A percentile compares a stretch with the other conserved stretches of the same genome.
Conservation (phyloP, 2,329 filamentous ascomycete genomes). For the Fusarium caatingaense region DNA sequence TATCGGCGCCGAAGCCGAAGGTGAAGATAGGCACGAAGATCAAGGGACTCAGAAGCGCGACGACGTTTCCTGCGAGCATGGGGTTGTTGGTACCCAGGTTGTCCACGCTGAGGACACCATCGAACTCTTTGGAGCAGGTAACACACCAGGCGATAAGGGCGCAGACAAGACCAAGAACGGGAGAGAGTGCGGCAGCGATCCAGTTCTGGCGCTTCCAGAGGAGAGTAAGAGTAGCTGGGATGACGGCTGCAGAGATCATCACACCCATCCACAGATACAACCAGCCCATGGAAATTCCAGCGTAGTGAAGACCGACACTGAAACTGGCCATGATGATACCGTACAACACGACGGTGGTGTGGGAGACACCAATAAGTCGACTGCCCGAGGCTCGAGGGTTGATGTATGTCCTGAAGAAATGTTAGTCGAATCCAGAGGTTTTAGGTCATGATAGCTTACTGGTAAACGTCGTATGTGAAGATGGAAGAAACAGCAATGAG, state of each 20-base stretch:
- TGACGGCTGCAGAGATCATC: constrained; percentile 85
- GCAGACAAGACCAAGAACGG: constrained; percentile 73
- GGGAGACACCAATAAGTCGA: constrained; percentile 82
- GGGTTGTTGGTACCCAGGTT: constrained; percentile 86
- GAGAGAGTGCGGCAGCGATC: constrained; percentile 75
- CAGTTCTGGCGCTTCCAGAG: constrained; percentile 84
- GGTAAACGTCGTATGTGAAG: constrained; percentile 54
- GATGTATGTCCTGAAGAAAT: too few relatives aligned
- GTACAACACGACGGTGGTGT: constrained; percentile 76
- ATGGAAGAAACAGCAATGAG: constrained; percentile 90
- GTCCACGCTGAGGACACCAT: constrained; percentile 74
- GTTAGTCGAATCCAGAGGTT: too few relatives aligned
- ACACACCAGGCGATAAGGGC: constrained; percentile 81
- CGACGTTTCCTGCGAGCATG: constrained; percentile 89
- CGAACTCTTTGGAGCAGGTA: constrained; percentile 72
- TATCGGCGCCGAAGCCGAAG: constrained; percentile 66
- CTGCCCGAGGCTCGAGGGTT: constrained; percentile 80
- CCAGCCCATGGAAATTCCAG: constrained; percentile 87
- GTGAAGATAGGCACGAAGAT: constrained; percentile 83
- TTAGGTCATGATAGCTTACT: constrained; percentile 1
- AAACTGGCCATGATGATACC: constrained; percentile 82
- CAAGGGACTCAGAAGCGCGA: constrained; percentile 80
- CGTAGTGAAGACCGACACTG: constrained; percentile 78
- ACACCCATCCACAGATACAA: constrained; percentile 92
- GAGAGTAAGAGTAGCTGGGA: constrained; percentile 83